These are phyloP conservation scores for Carex myosuroides DNA, from an alignment of 176 grass and related monocot species.

Conservation along the genomic window DNA sequence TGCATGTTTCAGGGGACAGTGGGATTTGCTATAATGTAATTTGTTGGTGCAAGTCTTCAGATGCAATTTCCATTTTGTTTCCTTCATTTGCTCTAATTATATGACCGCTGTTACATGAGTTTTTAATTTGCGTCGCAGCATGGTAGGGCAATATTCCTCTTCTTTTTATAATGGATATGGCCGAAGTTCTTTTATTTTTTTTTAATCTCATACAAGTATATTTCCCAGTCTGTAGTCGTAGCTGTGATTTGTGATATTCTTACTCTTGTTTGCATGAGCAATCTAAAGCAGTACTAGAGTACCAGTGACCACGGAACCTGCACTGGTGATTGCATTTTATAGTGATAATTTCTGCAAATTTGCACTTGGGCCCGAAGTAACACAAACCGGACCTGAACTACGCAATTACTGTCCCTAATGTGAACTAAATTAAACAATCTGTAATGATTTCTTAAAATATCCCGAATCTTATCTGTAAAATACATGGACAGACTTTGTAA, in stretches of 20 bases:
- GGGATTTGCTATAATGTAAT: background rate
- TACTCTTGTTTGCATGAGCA: background rate
- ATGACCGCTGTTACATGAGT: background rate
- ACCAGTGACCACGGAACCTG: background rate
- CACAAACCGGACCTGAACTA: background rate
- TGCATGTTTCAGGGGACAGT: background rate
- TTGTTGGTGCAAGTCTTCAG: background rate
- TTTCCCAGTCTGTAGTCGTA: background rate
- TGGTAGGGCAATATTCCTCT: background rate
- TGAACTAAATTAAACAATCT: background rate
- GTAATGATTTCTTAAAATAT: background rate
- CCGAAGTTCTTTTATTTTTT: too few relatives aligned
- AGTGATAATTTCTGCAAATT: background rate
- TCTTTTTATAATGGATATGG: too few relatives aligned
- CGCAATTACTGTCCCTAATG: background rate
- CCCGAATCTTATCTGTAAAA: background rate
- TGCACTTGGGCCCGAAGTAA: background rate
- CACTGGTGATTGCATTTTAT: background rate
- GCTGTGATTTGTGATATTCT: background rate
- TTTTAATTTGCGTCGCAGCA: background rate
- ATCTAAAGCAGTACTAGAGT: background rate
- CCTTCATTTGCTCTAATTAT: background rate
- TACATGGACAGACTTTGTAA: background rate
- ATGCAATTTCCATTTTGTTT: background rate
- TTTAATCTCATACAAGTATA: background rate